Conservation (phyloP, 768 basidiomycete species). For the Amanita inopinata region DNA sequence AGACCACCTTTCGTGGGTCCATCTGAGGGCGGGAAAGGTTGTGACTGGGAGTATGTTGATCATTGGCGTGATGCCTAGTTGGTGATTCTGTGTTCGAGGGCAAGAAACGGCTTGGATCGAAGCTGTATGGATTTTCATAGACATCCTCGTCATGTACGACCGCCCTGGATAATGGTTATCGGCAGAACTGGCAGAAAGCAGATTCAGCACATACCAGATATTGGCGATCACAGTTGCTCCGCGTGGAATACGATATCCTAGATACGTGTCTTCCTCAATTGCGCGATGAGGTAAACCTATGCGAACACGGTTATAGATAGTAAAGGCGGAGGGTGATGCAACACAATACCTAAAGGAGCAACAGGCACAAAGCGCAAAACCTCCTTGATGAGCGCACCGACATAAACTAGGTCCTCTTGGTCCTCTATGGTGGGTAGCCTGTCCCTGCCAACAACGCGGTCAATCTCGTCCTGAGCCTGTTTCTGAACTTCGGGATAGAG, state of each 20-base stretch:
- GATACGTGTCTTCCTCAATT: conserved; percentile 12
- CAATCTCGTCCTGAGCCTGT: conserved; percentile 25
- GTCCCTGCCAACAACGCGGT: conserved; percentile 17
- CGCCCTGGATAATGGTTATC: not conserved
- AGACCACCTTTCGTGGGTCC: conserved; percentile 7
- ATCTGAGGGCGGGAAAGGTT: not conserved
- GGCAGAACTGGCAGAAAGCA: too few species aligned
- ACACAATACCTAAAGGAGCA: conserved; percentile 12
- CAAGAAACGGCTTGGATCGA: conserved; percentile 9
- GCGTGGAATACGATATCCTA: conserved; percentile 14
- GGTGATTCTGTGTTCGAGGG: not conserved
- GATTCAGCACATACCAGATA: conserved; percentile 11
- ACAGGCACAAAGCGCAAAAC: conserved; percentile 13
- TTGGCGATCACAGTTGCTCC: conserved; percentile 14
- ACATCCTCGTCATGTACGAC: conserved; percentile 7
- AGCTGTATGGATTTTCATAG: not conserved
- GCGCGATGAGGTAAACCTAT: conserved; percentile 13
- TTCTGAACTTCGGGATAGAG: conserved; percentile 27
- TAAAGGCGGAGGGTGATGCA: not conserved
- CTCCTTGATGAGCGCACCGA: conserved; percentile 13
- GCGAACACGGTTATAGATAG: not conserved
- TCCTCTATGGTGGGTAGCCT: conserved; percentile 18
- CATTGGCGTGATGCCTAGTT: not conserved
- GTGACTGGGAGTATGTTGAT: not conserved
- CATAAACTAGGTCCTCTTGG: conserved; percentile 15